Base-by-base conservation (phyloP, 225 moss, liverwort and hornwort genomes). In the Takakia lepidozioides region DNA sequence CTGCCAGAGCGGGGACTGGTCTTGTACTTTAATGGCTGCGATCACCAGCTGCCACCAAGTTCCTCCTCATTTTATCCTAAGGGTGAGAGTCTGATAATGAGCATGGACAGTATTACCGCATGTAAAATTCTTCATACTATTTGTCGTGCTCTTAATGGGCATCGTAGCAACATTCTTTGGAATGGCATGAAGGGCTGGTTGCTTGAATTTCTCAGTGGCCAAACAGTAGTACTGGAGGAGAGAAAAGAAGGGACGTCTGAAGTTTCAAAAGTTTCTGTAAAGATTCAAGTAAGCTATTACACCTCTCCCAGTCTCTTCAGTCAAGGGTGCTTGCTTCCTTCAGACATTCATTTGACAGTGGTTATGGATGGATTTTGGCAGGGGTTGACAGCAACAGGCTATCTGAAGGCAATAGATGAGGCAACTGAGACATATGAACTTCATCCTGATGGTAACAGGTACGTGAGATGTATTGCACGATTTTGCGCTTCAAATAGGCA, bases 381-480 rank as follows among this genome's bases (percentile, higher is more conserved):
- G 65, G 90, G 86, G 29, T 59, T 95, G 64, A 87, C 87, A 9
- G 36, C 72, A 10, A 55, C 66, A 19, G 95, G 95, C 20, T 87
- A 74, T 52, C 63, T 98, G 74, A 63, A 80, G 59, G 95, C 87
- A 49, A 52, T 75, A 21, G 90, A 98, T 48, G 65, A 78, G 35
- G 56, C 38, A 27, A 75, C 64, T 6, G 82, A 81, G 43, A 22
- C 68, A 25, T 90, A 87, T 20, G 85, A 98, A 50, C 90, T 98
- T 58, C 95, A 98, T 56, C 87, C 90, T 34, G 82, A 98, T 58
- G 90, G 95, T 13, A 98, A 98, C 43, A 98, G 66, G 72, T 81
- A 59, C 14, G 28, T 13, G 16, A 20, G 19, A 17, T 37, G 21
- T 9, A 2, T n/a, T 46, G 45, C 18, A 17, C 9, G 43, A 21